phyloP scores from a whole-genome alignment of 257 asterid species.

The Lavandula angustifolia region DNA sequence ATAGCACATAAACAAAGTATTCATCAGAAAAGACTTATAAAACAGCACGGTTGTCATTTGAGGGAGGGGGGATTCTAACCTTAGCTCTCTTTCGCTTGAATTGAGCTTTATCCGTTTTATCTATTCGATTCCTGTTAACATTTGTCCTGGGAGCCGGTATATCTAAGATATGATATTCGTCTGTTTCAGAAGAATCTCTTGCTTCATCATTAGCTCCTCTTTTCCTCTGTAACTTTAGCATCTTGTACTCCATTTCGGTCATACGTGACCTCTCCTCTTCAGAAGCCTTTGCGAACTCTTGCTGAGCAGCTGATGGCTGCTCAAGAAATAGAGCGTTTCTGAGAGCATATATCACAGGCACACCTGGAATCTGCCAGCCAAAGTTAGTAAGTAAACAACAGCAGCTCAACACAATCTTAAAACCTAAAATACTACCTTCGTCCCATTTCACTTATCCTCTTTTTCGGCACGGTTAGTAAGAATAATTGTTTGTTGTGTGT shows the following conservation, averaged over 20 bases:
- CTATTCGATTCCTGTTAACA: slow-evolving; percentile 34
- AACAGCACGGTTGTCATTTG: background rate
- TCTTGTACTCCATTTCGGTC: slow-evolving; percentile 63
- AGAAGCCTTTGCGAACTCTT: slow-evolving; percentile 59
- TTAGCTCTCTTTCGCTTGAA: slow-evolving; percentile 59
- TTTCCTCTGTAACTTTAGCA: slow-evolving; percentile 46
- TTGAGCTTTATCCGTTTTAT: slow-evolving; percentile 43
- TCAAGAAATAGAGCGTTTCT: slow-evolving; percentile 83
- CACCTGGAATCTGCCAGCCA: slow-evolving; percentile 78
- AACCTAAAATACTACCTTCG: background rate
- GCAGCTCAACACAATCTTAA: background rate
- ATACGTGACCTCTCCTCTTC: slow-evolving; percentile 76
- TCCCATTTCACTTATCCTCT: too few species aligned
- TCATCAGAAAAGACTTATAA: background rate
- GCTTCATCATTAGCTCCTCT: slow-evolving; percentile 43
- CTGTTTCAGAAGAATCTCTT: slow-evolving; percentile 49
- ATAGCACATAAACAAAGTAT: slow-evolving; percentile 16
- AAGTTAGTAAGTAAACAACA: slow-evolving; percentile 10
- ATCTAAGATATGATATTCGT: slow-evolving; percentile 37
- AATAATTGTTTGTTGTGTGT: too few species aligned
- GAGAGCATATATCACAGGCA: slow-evolving; percentile 73
- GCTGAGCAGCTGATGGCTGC: slow-evolving; percentile 72
- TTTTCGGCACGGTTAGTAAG: too few species aligned
- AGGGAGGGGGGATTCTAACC: slow-evolving; percentile 32
- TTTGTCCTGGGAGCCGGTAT: slow-evolving; percentile 31